These are phyloP conservation scores for Aspergillus cejpii DNA, from an alignment of 2,329 filamentous ascomycete species.

Conservation along the genomic window DNA sequence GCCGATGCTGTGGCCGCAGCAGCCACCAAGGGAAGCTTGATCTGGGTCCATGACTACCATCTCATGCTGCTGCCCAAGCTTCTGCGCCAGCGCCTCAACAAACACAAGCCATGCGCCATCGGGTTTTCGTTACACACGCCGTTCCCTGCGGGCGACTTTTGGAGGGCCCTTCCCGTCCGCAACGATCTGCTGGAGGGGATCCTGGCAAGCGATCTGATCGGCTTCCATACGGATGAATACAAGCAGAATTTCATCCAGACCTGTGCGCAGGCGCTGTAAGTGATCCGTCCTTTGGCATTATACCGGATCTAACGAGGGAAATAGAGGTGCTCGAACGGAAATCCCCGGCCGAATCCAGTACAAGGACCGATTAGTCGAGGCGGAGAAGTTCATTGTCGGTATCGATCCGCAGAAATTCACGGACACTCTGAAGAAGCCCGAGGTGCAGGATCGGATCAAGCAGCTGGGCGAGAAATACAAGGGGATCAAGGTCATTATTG, in stretches of 20 bases:
- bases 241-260: conserved; percentile 85
- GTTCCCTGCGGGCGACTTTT: conserved; percentile 88
- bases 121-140: conserved; percentile 95
- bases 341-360: conserved; percentile 84
- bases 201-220: conserved; percentile 80
- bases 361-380: conserved; percentile 71
- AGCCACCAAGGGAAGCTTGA: conserved; percentile 75
- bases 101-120: conserved; percentile 76
- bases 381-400: conserved; percentile 88
- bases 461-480: conserved; percentile 75
- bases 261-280: conserved; percentile 73
- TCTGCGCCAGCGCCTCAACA: conserved; percentile 66
- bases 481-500: conserved; percentile 83
- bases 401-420: conserved; percentile 93
- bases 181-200: conserved; percentile 76
- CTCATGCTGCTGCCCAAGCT: conserved; percentile 89
- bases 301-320: neutral
- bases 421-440: conserved; percentile 67
- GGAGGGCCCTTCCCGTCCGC: conserved; percentile 80
- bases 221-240: conserved; percentile 98
- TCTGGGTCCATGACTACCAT: conserved; percentile 97
- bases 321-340: conserved; percentile 45
- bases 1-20: conserved; percentile 74
- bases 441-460: conserved; percentile 72
- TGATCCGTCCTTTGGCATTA: conserved; percentile 5